phyloP scores from a whole-genome alignment of 192 early-diverging fungal genomes.

The Chytriomyces hyalinus region DNA sequence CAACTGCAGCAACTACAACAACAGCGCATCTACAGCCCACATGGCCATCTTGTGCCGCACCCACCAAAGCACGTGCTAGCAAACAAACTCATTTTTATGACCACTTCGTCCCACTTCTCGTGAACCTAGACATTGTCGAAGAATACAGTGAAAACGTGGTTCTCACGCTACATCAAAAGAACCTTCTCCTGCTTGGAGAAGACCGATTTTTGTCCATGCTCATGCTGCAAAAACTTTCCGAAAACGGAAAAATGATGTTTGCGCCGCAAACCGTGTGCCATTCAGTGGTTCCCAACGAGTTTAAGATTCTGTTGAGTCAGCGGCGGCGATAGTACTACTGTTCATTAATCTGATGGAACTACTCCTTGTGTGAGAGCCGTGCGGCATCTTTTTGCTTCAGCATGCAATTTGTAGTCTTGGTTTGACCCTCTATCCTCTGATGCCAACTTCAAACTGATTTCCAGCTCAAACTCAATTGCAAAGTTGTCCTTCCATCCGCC shows the following conservation, averaged over 20 bases:
- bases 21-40: too few relatives aligned
- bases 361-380: constrained; percentile 81
- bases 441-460: too few relatives aligned
- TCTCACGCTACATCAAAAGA: constrained; percentile 88
- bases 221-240: constrained; percentile 90
- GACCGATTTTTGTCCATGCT: constrained; percentile 96
- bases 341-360: constrained; percentile 93
- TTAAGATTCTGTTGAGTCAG: constrained; percentile 84
- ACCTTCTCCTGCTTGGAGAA: constrained; percentile 88
- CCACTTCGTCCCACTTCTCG: constrained; percentile 71
- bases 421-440: too few relatives aligned
- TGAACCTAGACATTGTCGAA: constrained; percentile 80
- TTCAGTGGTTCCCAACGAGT: constrained; percentile 85
- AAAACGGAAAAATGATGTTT: constrained; percentile 96
- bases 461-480: too few relatives aligned
- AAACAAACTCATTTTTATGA: neutral
- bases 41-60: too few relatives aligned
- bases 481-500: too few relatives aligned
- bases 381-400: constrained; percentile 98
- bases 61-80: too few relatives aligned
- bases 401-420: too few relatives aligned
- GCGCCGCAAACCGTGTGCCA: constrained; percentile 92
- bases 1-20: too few relatives aligned
- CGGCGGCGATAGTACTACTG: constrained; percentile 91
- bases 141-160: constrained; percentile 62